phyloP scores from a whole-genome alignment of 129 eudicot species.

The Saposhnikovia divaricata region DNA sequence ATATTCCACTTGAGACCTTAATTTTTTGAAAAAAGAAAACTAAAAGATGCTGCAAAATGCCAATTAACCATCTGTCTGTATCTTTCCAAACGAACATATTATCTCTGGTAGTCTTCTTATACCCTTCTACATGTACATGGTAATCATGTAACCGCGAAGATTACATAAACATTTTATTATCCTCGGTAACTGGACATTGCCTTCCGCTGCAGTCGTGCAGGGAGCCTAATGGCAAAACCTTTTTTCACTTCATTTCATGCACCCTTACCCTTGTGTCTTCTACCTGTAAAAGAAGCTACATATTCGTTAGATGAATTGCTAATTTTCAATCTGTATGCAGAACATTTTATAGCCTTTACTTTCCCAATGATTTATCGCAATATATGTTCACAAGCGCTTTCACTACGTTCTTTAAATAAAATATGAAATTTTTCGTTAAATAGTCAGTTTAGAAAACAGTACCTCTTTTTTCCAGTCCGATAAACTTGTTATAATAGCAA shows the following conservation, averaged over 20 bases:
- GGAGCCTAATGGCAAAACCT: background rate
- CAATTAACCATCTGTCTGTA: too few relatives aligned
- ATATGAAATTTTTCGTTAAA: background rate
- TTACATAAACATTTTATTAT: background rate
- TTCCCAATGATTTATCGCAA: too few relatives aligned
- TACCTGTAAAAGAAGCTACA: background rate
- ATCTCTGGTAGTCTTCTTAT: background rate
- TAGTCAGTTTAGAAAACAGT: background rate
- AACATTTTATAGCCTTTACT: too few relatives aligned
- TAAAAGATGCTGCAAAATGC: too few relatives aligned
- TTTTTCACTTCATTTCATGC: background rate
- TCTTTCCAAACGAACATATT: background rate
- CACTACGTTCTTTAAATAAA: background rate
- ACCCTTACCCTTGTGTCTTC: background rate
- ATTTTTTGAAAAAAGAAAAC: too few relatives aligned
- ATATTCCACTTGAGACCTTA: too few relatives aligned
- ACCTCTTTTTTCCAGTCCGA: conserved; percentile 43
- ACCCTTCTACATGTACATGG: background rate
- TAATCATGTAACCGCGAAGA: background rate
- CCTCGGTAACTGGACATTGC: background rate
- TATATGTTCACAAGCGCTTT: too few relatives aligned
- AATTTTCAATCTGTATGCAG: background rate
- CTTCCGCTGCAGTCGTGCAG: background rate
- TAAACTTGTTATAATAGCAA: conserved; percentile 16
- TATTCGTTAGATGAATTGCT: background rate